phyloP scores from a whole-genome alignment of 371 early-diverging fungal genomes.

The Pancytospora philotis region DNA sequence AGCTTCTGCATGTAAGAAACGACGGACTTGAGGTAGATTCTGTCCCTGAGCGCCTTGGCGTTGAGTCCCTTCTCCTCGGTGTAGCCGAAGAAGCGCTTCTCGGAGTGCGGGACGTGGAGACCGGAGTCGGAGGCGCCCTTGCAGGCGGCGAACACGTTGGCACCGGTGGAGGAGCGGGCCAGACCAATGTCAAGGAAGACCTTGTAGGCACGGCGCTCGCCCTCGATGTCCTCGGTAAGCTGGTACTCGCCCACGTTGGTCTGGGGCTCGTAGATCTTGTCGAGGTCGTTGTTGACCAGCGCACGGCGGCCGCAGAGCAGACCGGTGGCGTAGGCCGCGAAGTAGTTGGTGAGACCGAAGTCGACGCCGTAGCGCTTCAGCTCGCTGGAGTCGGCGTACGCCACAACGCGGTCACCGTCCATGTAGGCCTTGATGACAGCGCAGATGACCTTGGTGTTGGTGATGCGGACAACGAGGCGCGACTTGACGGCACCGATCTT shows the following conservation, averaged over 20 bases:
- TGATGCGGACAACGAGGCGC: constrained; percentile 97
- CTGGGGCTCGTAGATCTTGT: constrained; percentile 70
- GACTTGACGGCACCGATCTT: constrained; percentile 99
- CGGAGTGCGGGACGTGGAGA: constrained; percentile 88
- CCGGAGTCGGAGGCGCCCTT: constrained; percentile 99
- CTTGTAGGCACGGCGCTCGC: constrained; percentile 92
- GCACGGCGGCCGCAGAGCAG: constrained; percentile 88
- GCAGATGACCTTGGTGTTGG: constrained; percentile 90
- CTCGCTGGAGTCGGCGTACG: constrained; percentile 94
- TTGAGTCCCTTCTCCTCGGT: constrained; percentile 76
- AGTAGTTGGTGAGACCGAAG: constrained; percentile 99
- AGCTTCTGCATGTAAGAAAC: constrained; percentile 91
- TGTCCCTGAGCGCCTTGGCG: constrained; percentile 79
- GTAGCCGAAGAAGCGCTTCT: constrained; percentile 93
- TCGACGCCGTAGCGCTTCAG: constrained; percentile 90
- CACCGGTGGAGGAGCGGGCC: constrained; percentile 91
- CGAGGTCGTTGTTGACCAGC: constrained; percentile 71
- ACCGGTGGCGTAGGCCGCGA: constrained; percentile 97
- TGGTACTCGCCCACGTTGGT: constrained; percentile 80
- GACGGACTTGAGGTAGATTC: constrained; percentile 95
- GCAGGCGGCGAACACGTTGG: constrained; percentile 93
- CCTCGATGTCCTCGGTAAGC: constrained; percentile 73
- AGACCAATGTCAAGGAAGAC: constrained; percentile 97
- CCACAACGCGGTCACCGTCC: constrained; percentile 88
- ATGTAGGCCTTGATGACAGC: constrained; percentile 94